Base-by-base conservation (phyloP, 306 rosid species). In the Glycine soja region DNA sequence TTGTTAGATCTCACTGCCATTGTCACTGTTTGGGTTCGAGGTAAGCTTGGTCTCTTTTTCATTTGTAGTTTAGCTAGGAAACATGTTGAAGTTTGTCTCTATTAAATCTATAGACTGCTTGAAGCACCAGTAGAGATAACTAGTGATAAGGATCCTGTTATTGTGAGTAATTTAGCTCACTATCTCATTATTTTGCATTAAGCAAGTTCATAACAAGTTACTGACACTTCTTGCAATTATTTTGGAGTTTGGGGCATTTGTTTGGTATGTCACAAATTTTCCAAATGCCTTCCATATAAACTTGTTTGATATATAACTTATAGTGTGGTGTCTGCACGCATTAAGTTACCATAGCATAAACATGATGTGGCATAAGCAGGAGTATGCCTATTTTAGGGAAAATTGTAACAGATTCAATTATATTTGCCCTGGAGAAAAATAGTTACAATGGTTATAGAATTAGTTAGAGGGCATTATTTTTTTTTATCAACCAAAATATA, bases 161-260 rank as follows among this genome's bases (percentile, higher is more conserved):
- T n/a, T n/a, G n/a, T n/a, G n/a, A n/a, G n/a, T n/a, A n/a, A n/a
- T n/a, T n/a, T n/a, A n/a, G n/a, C 69, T 79, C 58, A 57, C 42
- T 61, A 62, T 72, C 53, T 82, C 40, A 64, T 11, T 70, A 48
- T 19, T 75, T 76, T 77, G 42, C 78, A 14, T 40, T 78, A 85
- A n/a, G 56, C 95, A 95, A 97, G 90, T 89, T 74, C 99, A 84
- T 78, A 93, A 88, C 97, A 95, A 92, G 89, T 53, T 95, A 19
- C 83, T 95, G 85, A 95, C 99, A 66, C 91, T n/a, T n/a, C n/a
- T 95, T 14, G 95, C 97, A 2, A 88, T 95, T 45, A 82, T 89
- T 83, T 91, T 92, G 85, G 99, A 95, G 86, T 91, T 95, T 40
- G 93, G 99, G 16, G 95, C 92, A 1, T 86, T 95, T 76, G 71